phyloP scores from a whole-genome alignment of 805 yeast genomes.

The Lipomyces orientalis region DNA sequence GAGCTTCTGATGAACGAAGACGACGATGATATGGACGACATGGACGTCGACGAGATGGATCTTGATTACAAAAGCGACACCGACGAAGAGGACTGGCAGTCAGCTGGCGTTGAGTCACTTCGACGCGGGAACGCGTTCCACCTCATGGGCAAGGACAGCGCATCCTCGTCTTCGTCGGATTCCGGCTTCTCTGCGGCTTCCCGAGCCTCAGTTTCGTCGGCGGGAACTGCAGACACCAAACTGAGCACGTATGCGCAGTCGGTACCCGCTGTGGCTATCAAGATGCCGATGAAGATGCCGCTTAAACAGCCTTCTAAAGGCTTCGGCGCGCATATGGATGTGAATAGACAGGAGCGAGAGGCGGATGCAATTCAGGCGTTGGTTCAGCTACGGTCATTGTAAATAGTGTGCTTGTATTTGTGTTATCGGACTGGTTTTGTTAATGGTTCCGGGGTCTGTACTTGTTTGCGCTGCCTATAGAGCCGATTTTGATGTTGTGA shows the following conservation, averaged over 20 bases:
- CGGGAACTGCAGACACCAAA: conserved; percentile 16
- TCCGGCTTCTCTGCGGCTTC: conserved; percentile 25
- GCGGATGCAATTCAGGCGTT: conserved; percentile 38
- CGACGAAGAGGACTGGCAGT: conserved; percentile 97
- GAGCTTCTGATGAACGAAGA: conserved; percentile 19
- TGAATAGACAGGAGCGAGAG: conserved; percentile 26
- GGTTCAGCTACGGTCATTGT: conserved; percentile 39
- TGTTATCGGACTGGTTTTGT: neutral
- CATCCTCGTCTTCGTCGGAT: conserved; percentile 27
- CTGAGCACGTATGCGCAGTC: conserved; percentile 24
- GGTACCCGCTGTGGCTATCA: conserved; percentile 17
- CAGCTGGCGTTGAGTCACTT: conserved; percentile 79
- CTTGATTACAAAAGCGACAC: conserved; percentile 60
- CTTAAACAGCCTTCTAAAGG: conserved; percentile 6
- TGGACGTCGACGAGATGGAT: conserved; percentile 27
- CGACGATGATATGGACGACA: conserved; percentile 21
- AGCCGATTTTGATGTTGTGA: neutral
- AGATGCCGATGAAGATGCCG: conserved; percentile 9
- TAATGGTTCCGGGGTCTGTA: neutral
- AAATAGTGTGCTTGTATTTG: conserved; percentile 16
- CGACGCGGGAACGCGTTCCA: conserved; percentile 44
- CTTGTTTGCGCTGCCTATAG: neutral
- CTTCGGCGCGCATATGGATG: neutral
- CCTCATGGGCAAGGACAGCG: conserved; percentile 13
- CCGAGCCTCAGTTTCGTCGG: conserved; percentile 24